phyloP scores from a whole-genome alignment of 768 basidiomycete species.

The Pisolithus orientalis region DNA sequence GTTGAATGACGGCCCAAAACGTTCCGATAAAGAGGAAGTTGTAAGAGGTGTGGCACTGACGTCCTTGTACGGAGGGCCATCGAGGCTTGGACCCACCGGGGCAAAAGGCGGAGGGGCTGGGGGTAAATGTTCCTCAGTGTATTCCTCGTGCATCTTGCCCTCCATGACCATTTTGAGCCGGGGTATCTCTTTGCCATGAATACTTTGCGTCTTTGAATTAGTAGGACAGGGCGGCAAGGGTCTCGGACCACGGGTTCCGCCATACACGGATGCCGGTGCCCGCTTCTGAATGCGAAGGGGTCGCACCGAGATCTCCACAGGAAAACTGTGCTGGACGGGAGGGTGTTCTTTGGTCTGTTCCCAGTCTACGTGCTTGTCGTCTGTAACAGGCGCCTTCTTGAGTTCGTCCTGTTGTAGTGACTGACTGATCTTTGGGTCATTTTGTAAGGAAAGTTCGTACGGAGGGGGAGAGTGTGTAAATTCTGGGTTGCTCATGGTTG shows the following conservation, averaged over 20 bases:
- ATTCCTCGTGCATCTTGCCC: conserved; percentile 2
- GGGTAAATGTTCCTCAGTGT: conserved; percentile 8
- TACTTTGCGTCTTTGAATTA: background rate
- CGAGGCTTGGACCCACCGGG: conserved; percentile 29
- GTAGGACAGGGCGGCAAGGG: conserved; percentile 24
- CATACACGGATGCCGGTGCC: background rate
- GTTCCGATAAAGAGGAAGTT: conserved; percentile 16
- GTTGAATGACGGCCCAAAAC: conserved; percentile 17
- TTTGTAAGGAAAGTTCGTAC: conserved; percentile 35
- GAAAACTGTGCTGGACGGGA: conserved; percentile 3
- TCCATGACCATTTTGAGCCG: conserved; percentile 1
- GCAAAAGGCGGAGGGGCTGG: conserved; percentile 30
- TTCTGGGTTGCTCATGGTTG: conserved; percentile 16
- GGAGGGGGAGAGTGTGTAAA: conserved; percentile 34
- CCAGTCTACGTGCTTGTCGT: conserved; percentile 13
- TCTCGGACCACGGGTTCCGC: conserved; percentile 7
- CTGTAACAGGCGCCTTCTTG: conserved; percentile 8
- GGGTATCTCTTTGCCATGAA: background rate
- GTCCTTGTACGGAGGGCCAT: conserved; percentile 30
- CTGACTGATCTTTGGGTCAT: conserved; percentile 46
- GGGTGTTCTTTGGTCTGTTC: conserved; percentile 9
- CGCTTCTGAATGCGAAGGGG: conserved; percentile 8
- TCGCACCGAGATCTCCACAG: background rate
- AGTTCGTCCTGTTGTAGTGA: conserved; percentile 7
- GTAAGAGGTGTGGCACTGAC: conserved; percentile 12